Conservation (phyloP, 805 yeast genomes). For the Schwanniomyces yamadae region DNA sequence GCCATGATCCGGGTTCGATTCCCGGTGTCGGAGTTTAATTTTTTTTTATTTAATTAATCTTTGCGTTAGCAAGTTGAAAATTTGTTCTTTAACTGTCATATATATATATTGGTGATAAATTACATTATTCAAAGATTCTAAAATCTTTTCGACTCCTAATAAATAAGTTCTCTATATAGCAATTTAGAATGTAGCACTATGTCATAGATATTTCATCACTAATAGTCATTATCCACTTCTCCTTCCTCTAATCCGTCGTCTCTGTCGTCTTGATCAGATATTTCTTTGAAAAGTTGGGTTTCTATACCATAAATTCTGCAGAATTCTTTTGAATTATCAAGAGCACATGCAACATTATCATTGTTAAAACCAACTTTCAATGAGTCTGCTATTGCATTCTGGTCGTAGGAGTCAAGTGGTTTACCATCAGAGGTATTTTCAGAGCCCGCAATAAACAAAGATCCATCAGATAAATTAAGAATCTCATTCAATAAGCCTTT, state of each 20-base stretch:
- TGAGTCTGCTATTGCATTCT: background rate
- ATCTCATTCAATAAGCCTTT: constrained; percentile 28
- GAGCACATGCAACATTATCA: constrained; percentile 29
- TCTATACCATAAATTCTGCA: constrained; percentile 27
- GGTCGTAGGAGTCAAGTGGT: constrained; percentile 2
- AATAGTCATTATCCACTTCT: no score
- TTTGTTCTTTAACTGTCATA: no score
- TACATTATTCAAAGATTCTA: no score
- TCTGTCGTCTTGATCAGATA: background rate
- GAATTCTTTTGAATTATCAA: constrained; percentile 22
- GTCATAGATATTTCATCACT: no score
- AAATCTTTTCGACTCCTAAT: no score
- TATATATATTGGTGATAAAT: no score
- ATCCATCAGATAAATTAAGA: constrained; percentile 10
- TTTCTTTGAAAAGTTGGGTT: constrained; percentile 1
- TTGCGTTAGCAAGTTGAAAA: no score
- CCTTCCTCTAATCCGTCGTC: no score
- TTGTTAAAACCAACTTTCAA: constrained; percentile 18
- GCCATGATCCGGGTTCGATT: constrained; percentile 76
- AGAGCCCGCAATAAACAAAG: constrained; percentile 6
- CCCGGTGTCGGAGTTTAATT: constrained; percentile 66
- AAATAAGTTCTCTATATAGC: no score
- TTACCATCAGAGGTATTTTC: constrained; percentile 1
- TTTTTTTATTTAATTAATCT: no score
- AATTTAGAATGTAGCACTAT: no score